These are phyloP conservation scores for Beauveria asiatica DNA, from an alignment of 2,329 filamentous ascomycete species.

Conservation along the genomic window DNA sequence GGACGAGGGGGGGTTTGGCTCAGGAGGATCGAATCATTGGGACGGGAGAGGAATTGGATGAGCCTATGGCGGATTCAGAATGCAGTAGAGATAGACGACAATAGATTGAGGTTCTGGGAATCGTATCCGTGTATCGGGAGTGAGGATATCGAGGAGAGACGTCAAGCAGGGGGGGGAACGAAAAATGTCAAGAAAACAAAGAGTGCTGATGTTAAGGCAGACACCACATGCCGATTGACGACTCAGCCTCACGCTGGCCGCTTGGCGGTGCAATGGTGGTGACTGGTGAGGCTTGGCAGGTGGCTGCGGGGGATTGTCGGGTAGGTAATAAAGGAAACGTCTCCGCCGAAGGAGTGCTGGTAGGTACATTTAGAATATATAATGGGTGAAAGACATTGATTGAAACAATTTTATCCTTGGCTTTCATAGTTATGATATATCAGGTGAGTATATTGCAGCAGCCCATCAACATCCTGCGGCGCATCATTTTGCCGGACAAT, in stretches of 20 bases:
- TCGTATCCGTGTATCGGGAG: not conserved
- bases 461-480: not conserved
- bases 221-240: slow-evolving; percentile 5
- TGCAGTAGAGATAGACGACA: not conserved
- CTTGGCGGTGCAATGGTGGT: not conserved
- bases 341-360: not conserved
- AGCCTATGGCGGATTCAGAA: not conserved
- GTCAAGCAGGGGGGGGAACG: not conserved
- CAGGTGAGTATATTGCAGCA: not conserved
- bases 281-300: not conserved
- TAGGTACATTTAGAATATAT: not conserved
- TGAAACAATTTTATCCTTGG: not conserved
- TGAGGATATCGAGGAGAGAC: not conserved
- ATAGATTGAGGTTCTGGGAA: not conserved
- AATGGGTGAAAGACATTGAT: too few species aligned
- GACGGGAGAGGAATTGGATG: not conserved
- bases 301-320: slow-evolving; percentile 11
- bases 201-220: not conserved
- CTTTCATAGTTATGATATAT: not conserved
- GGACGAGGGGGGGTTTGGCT: not conserved
- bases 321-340: slow-evolving; percentile 1
- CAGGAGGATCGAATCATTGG: not conserved
- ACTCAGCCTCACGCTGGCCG: slow-evolving; percentile 7
- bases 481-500: not conserved
- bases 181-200: not conserved